phyloP scores from a whole-genome alignment of 306 rosid genomes.

The Rubus idaeus region DNA sequence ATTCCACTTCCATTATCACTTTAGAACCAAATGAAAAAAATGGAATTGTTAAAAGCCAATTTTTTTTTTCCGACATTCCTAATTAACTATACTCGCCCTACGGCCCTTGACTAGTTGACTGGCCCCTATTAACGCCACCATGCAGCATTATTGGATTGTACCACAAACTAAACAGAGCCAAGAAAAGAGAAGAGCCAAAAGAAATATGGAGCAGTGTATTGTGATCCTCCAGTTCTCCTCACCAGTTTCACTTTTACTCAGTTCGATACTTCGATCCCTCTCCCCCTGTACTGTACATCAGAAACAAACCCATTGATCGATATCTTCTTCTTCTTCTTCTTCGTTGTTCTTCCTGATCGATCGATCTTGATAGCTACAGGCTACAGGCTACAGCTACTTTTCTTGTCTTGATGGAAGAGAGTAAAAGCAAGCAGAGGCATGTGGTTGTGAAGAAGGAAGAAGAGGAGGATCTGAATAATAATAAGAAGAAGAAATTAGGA shows the following conservation, averaged over 20 bases:
- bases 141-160: conserved; percentile 18
- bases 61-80: too few species aligned
- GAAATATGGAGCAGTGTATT: conserved; percentile 27
- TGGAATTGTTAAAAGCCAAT: too few species aligned
- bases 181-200: background rate
- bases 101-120: too few species aligned
- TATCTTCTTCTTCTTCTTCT: conserved; percentile 17
- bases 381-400: background rate
- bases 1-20: too few species aligned
- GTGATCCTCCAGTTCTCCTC: conserved; percentile 51
- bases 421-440: conserved; percentile 24
- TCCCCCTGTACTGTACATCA: conserved; percentile 16
- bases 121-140: too few species aligned
- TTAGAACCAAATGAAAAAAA: too few species aligned
- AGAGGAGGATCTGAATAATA: conserved; percentile 23
- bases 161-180: conserved; percentile 16
- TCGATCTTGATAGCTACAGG: background rate
- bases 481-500: conserved; percentile 38
- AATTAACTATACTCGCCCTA: too few species aligned
- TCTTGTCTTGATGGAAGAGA: conserved; percentile 25
- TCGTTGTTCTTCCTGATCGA: too few species aligned
- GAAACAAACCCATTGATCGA: conserved; percentile 17
- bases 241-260: conserved; percentile 1
- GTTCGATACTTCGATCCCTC: background rate
- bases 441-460: conserved; percentile 21